Evolutionary conservation across 2,329 filamentous ascomycete genomes (phyloP).

Genomic region (Ascochyta lentis): DNA sequence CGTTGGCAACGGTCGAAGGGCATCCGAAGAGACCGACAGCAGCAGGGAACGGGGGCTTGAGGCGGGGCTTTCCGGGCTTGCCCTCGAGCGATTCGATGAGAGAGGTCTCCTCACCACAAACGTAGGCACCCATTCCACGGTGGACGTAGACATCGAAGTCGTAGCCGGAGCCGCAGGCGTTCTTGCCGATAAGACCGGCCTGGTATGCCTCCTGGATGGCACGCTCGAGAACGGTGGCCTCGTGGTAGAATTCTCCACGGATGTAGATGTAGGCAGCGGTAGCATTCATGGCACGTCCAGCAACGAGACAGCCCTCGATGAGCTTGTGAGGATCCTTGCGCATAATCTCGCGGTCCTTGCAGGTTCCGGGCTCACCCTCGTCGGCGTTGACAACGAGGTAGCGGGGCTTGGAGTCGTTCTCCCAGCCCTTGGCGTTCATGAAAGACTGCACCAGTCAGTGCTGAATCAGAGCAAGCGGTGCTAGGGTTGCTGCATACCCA

Average conservation of each 20-base stretch:
- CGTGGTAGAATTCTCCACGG: slow-evolving; percentile 96
- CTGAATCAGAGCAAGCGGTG: not conserved
- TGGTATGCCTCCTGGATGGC: slow-evolving; percentile 98
- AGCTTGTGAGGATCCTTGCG: slow-evolving; percentile 99
- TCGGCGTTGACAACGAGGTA: slow-evolving; percentile 99
- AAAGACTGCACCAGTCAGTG: slow-evolving; percentile 72
- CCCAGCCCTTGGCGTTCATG: slow-evolving; percentile 99
- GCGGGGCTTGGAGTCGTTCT: slow-evolving; percentile 93
- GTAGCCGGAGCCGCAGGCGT: slow-evolving; percentile 94
- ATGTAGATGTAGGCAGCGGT: slow-evolving; percentile 99
- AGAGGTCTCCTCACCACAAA: slow-evolving; percentile 97
- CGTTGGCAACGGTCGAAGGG: slow-evolving; percentile 96
- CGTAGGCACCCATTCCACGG: slow-evolving; percentile 95
- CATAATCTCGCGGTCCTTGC: slow-evolving; percentile 99
- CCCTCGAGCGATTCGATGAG: slow-evolving; percentile 98
- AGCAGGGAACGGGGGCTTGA: slow-evolving; percentile 98
- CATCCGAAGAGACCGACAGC: slow-evolving; percentile 97
- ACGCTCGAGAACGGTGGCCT: slow-evolving; percentile 89
- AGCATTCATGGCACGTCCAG: slow-evolving; percentile 98
- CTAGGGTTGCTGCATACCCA: slow-evolving; percentile 69
- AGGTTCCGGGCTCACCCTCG: slow-evolving; percentile 97
- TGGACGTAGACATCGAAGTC: slow-evolving; percentile 98
- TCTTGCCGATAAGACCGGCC: slow-evolving; percentile 95
- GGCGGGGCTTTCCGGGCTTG: slow-evolving; percentile 96
- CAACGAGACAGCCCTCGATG: slow-evolving; percentile 93